Evolutionary conservation across 306 rosid species (phyloP).

Genomic region (Begonia masoniana): DNA sequence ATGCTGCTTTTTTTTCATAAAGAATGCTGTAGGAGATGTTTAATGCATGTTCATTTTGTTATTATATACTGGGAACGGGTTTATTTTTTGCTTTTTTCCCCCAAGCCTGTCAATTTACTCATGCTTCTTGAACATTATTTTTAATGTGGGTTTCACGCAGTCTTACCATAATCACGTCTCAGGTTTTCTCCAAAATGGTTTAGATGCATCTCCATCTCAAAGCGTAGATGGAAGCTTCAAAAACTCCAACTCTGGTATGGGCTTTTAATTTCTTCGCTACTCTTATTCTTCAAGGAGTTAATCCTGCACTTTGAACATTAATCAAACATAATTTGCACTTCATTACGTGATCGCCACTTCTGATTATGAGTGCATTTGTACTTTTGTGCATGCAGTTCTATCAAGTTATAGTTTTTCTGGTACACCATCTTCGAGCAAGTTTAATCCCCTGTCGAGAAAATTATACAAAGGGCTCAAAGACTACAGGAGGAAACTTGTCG

Average conservation of each 20-base stretch:
- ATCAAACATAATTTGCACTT: too few relatives aligned
- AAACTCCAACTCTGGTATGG: slow-evolving; percentile 62
- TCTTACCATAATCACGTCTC: slow-evolving; percentile 12
- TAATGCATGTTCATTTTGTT: too few relatives aligned
- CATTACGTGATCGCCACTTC: too few relatives aligned
- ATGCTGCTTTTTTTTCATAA: too few relatives aligned
- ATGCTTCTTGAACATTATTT: not conserved
- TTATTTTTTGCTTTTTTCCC: too few relatives aligned
- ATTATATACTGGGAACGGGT: too few relatives aligned
- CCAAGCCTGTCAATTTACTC: not conserved
- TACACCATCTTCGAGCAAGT: slow-evolving; percentile 38
- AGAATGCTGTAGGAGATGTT: too few relatives aligned
- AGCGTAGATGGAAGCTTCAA: slow-evolving; percentile 76
- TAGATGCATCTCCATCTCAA: slow-evolving; percentile 55
- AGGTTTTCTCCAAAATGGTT: slow-evolving; percentile 63
- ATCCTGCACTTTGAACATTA: too few relatives aligned
- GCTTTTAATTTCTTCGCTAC: too few relatives aligned
- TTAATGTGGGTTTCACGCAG: too few relatives aligned
- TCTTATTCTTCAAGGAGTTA: too few relatives aligned
- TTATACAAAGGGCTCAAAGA: slow-evolving; percentile 62
- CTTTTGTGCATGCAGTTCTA: slow-evolving; percentile 35
- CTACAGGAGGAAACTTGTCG: slow-evolving; percentile 52
- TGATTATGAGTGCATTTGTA: too few relatives aligned
- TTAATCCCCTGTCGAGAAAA: slow-evolving; percentile 44
- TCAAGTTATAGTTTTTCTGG: slow-evolving; percentile 51